These are phyloP conservation scores for Gaultheria prostrata DNA, from an alignment of 148 eudicot species.

Conservation along the genomic window DNA sequence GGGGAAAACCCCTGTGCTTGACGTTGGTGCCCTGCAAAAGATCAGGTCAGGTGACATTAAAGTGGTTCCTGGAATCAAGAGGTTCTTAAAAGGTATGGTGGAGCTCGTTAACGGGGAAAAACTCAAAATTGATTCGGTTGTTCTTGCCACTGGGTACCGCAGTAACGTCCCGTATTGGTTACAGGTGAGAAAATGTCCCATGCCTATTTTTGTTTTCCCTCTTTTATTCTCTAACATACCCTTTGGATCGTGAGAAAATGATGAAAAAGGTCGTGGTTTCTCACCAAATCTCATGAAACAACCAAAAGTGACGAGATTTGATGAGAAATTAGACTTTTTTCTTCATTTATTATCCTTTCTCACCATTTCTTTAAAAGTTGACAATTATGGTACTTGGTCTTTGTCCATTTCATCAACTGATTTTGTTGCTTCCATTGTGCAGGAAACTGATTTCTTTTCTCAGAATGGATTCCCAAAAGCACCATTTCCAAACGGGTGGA, in stretches of 20 bases:
- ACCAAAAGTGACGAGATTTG: no score
- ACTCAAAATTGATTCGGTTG: slow-evolving; percentile 57
- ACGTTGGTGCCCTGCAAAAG: slow-evolving; percentile 68
- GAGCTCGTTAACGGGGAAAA: slow-evolving; percentile 55
- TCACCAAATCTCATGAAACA: neutral
- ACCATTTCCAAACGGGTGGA: slow-evolving; percentile 41
- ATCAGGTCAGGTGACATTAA: slow-evolving; percentile 61
- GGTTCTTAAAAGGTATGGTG: slow-evolving; percentile 35
- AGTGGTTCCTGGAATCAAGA: slow-evolving; percentile 73
- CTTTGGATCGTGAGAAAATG: neutral
- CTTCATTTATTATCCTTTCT: neutral
- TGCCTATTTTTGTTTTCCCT: neutral
- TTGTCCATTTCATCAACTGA: slow-evolving; percentile 26
- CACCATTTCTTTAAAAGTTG: neutral
- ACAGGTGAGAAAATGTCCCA: slow-evolving; percentile 44
- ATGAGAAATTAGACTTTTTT: neutral
- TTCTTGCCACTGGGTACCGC: slow-evolving; percentile 81
- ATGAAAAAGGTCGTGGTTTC: neutral
- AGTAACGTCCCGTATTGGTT: slow-evolving; percentile 97
- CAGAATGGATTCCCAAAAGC: slow-evolving; percentile 34
- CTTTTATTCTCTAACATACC: neutral
- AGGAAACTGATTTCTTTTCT: slow-evolving; percentile 36
- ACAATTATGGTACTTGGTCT: neutral
- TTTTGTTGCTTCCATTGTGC: slow-evolving; percentile 4
- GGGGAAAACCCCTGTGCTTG: slow-evolving; percentile 87